A percentile compares a stretch with the other conserved stretches of the same genome.
These are phyloP conservation scores for Hura crepitans DNA, from an alignment of 441 rosid species.

Conservation along the genomic window DNA sequence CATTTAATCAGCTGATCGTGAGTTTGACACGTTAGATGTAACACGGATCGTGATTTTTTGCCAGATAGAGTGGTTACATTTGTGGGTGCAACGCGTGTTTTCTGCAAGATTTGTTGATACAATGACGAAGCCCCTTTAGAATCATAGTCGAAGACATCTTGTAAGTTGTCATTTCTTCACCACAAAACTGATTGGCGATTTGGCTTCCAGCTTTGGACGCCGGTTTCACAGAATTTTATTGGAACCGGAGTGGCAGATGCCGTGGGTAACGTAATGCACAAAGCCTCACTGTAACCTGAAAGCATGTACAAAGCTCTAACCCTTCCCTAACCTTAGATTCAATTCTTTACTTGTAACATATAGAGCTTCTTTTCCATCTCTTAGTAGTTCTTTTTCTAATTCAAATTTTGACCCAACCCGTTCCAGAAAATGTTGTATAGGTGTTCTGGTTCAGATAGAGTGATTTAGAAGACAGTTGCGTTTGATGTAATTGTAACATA, in stretches of 20 bases:
- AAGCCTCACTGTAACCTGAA: constrained; percentile 35
- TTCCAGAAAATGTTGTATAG: constrained; percentile 41
- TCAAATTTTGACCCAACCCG: constrained; percentile 37
- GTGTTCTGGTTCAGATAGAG: constrained; percentile 34
- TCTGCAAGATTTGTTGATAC: constrained; percentile 14
- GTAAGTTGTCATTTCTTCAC: constrained; percentile 22
- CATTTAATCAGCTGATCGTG: constrained; percentile 8
- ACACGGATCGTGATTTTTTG: constrained; percentile 1
- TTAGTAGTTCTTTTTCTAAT: neutral
- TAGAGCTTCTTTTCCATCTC: neutral
- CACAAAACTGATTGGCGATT: constrained; percentile 11
- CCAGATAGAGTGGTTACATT: neutral
- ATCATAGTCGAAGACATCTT: constrained; percentile 18
- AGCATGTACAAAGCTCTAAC: constrained; percentile 59
- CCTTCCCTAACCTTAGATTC: constrained; percentile 42
- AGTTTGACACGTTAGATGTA: neutral
- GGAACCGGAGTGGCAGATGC: constrained; percentile 36
- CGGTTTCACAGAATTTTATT: constrained; percentile 31
- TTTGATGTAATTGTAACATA: constrained; percentile 39
- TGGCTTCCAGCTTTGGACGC: constrained; percentile 30
- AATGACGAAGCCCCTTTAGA: constrained; percentile 18
- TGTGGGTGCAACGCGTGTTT: neutral
- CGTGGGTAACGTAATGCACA: constrained; percentile 26
- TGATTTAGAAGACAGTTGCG: constrained; percentile 29
- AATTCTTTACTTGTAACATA: constrained; percentile 48